A percentile compares a stretch with the other conserved stretches of the same genome.
Evolutionary conservation across 2,329 filamentous ascomycete species (phyloP).

Genomic region (Diaporthe amygdali): DNA sequence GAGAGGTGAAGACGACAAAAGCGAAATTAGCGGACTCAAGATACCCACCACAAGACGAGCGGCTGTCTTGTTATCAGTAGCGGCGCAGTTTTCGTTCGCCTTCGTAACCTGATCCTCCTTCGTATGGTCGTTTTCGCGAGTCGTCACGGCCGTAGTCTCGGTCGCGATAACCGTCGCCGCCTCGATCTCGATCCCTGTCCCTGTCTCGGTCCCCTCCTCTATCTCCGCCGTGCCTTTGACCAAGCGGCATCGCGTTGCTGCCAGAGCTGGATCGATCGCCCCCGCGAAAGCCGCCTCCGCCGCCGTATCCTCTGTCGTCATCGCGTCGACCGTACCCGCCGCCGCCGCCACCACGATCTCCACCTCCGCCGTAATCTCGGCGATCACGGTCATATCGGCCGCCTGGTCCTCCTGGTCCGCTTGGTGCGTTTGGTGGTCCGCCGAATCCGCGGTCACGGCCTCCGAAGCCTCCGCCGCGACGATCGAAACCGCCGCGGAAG

Average conservation of each 20-base stretch:
- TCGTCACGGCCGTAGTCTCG: constrained; percentile 54
- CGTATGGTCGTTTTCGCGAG: constrained; percentile 72
- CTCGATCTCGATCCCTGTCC: constrained; percentile 56
- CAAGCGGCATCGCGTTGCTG: constrained; percentile 36
- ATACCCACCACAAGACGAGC: constrained; percentile 54
- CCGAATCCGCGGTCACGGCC: constrained; percentile 40
- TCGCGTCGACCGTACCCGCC: constrained; percentile 40
- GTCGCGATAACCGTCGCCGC: constrained; percentile 54
- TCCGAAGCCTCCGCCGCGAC: constrained; percentile 52
- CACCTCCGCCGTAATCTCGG: constrained; percentile 43
- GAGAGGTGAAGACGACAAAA: constrained; percentile 28
- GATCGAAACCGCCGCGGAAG: constrained; percentile 56
- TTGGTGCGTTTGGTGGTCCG: constrained; percentile 57
- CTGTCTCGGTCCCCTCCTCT: constrained; percentile 52
- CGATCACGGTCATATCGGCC: constrained; percentile 49
- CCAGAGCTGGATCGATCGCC: constrained; percentile 66
- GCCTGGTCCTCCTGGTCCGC: constrained; percentile 59
- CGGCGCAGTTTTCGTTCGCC: constrained; percentile 73
- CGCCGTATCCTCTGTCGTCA: constrained; percentile 37
- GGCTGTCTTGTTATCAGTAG: constrained; percentile 54
- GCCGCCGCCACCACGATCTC: constrained; percentile 48
- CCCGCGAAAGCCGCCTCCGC: constrained; percentile 38
- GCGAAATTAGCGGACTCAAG: constrained; percentile 30
- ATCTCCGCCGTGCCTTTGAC: constrained; percentile 41
- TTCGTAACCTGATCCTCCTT: constrained; percentile 76